A percentile compares a stretch with the other conserved stretches of the same genome.
Evolutionary conservation across 148 eudicot genomes (phyloP).

Genomic region (Limonium bicolor): DNA sequence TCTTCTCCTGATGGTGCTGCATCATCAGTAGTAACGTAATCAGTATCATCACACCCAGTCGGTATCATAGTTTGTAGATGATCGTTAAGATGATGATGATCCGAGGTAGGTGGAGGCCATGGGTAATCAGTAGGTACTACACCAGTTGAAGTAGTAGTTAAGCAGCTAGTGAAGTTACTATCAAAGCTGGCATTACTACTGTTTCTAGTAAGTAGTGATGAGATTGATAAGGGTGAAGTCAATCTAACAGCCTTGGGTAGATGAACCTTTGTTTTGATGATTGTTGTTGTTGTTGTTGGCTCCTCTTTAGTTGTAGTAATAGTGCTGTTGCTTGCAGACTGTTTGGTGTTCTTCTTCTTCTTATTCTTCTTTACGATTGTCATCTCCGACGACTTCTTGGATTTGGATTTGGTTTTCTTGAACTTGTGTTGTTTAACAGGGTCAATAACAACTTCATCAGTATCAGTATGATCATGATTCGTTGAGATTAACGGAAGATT

Average conservation of each 20-base stretch:
- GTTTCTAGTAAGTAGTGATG: constrained; percentile 17
- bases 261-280: constrained; percentile 15
- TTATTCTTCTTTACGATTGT: not conserved
- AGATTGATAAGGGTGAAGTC: constrained; percentile 13
- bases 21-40: no score
- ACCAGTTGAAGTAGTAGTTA: no score
- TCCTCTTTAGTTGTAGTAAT: constrained; percentile 4
- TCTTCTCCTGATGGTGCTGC: no score
- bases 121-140: no score
- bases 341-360: no score
- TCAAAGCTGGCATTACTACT: constrained; percentile 17
- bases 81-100: no score
- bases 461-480: no score
- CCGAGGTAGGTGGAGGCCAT: no score
- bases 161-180: constrained; percentile 2
- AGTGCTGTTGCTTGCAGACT: constrained; percentile 12
- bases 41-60: no score
- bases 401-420: not conserved
- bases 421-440: no score
- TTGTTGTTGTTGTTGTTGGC: constrained; percentile 1
- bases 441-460: no score
- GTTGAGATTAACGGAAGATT: not conserved
- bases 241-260: constrained; percentile 30
- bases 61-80: no score
- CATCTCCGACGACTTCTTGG: not conserved